Percentiles rank a stretch among this genome's conserved stretches.
phyloP scores from a whole-genome alignment of 768 basidiomycete genomes.

The Kockovaella imperatae region DNA sequence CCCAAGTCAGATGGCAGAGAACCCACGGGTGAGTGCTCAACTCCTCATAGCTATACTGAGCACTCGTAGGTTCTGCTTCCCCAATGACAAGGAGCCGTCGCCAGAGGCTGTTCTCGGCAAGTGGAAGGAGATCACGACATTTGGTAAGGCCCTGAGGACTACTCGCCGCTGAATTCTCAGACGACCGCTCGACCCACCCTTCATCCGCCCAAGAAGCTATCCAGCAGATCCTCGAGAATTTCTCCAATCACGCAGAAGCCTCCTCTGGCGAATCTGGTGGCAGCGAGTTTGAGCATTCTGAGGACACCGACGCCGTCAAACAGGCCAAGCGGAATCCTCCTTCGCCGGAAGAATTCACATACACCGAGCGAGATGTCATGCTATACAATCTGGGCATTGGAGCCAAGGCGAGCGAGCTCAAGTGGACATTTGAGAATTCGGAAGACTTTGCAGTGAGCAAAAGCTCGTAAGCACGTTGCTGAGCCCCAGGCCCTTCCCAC shows the following conservation, averaged over 20 bases:
- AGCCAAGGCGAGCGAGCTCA: constrained; percentile 82
- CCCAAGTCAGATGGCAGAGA: constrained; percentile 86
- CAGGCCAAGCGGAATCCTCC: constrained; percentile 63
- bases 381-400: constrained; percentile 93
- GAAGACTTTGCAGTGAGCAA: constrained; percentile 58
- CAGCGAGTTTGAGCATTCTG: constrained; percentile 52
- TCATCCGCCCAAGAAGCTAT: constrained; percentile 65
- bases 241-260: constrained; percentile 47
- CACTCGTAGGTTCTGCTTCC: constrained; percentile 51
- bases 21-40: constrained; percentile 59
- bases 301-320: constrained; percentile 73
- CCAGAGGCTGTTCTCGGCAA: constrained; percentile 73
- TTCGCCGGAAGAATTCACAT: constrained; percentile 57
- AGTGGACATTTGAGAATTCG: constrained; percentile 84
- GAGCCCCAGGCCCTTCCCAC: constrained; percentile 63
- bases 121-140: constrained; percentile 77
- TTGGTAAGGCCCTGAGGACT: constrained; percentile 50
- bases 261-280: constrained; percentile 15
- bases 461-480: neutral
- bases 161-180: constrained; percentile 44
- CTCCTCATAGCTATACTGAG: neutral
- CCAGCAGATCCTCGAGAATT: constrained; percentile 61
- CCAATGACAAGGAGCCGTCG: constrained; percentile 61
- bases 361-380: constrained; percentile 82
- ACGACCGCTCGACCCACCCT: constrained; percentile 78